Evolutionary conservation across 164 flowering plant species (phyloP).

Genomic region (Annona cherimola): DNA sequence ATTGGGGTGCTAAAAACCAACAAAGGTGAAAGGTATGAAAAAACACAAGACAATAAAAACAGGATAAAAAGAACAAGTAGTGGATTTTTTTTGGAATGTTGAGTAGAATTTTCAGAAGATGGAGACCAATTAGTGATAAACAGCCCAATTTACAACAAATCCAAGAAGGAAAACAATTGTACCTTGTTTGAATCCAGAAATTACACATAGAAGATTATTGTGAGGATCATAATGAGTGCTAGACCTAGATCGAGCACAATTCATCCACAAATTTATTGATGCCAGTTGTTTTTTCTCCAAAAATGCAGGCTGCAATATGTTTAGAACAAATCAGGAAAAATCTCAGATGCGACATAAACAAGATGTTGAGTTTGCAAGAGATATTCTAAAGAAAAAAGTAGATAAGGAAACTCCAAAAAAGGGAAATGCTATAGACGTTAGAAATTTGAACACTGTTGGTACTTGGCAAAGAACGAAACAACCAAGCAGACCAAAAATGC

Average conservation of each 20-base stretch:
- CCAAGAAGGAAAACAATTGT: neutral
- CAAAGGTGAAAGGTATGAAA: neutral
- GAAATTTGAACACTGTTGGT: neutral
- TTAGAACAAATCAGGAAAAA: neutral
- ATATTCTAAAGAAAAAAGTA: neutral
- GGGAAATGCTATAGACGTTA: neutral
- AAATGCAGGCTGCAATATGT: conserved; percentile 54
- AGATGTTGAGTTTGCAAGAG: neutral
- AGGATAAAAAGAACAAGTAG: neutral
- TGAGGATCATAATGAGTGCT: conserved; percentile 98
- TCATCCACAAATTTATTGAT: conserved; percentile 94
- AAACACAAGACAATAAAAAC: neutral
- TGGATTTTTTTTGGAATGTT: neutral
- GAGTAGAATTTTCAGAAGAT: neutral
- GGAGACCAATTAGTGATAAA: neutral
- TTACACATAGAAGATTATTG: conserved; percentile 76
- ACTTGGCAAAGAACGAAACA: neutral
- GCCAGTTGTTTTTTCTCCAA: conserved; percentile 51
- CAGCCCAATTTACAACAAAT: neutral
- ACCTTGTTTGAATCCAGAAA: conserved; percentile 90
- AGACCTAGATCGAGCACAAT: conserved; percentile 60
- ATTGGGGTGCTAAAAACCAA: no score
- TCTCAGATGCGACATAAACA: neutral
- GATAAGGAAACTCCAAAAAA: neutral
- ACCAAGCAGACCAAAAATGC: neutral